These are phyloP conservation scores for Geosmithia morbida DNA, from an alignment of 2,329 filamentous ascomycete species.

Conservation along the genomic window DNA sequence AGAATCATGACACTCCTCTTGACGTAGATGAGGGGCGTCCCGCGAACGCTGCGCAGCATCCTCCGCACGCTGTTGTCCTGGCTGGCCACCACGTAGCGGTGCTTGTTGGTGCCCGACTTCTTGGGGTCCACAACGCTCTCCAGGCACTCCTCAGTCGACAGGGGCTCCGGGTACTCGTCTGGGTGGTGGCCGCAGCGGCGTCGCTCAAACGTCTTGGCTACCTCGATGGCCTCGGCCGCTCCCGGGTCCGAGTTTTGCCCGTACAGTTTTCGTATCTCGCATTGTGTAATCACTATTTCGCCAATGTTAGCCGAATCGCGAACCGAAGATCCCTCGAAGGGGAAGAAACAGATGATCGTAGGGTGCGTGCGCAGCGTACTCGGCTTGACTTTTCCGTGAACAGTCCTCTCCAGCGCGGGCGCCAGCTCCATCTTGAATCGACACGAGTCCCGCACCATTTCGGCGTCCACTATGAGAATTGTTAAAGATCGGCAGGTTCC, in stretches of 20 bases:
- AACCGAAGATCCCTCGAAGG: no score
- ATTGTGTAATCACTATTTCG: constrained; percentile 73
- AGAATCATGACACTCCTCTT: constrained; percentile 58
- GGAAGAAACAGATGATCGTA: no score
- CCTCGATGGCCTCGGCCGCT: constrained; percentile 47
- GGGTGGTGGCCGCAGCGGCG: constrained; percentile 67
- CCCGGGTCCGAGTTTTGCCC: constrained; percentile 39
- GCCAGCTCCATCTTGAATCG: constrained; percentile 84
- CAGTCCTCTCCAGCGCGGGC: constrained; percentile 60
- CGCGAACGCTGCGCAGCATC: constrained; percentile 50
- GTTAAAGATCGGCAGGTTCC: neutral
- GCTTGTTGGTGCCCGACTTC: constrained; percentile 54
- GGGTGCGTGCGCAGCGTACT: constrained; percentile 47
- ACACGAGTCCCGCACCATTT: constrained; percentile 69
- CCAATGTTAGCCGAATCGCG: constrained; percentile 7
- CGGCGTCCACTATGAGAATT: constrained; percentile 52
- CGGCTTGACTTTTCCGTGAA: constrained; percentile 76
- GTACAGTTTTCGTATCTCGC: constrained; percentile 69
- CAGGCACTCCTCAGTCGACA: constrained; percentile 57
- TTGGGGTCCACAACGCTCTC: constrained; percentile 68
- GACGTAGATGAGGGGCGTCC: constrained; percentile 67
- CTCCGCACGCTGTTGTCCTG: constrained; percentile 53
- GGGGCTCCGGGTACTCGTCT: constrained; percentile 54
- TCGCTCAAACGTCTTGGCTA: constrained; percentile 63
- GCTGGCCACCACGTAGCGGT: constrained; percentile 64